Percentiles rank a stretch among this genome's conserved stretches.
phyloP scores from a whole-genome alignment of 352 stramenopile genomes.

The Phytophthora capsici region DNA sequence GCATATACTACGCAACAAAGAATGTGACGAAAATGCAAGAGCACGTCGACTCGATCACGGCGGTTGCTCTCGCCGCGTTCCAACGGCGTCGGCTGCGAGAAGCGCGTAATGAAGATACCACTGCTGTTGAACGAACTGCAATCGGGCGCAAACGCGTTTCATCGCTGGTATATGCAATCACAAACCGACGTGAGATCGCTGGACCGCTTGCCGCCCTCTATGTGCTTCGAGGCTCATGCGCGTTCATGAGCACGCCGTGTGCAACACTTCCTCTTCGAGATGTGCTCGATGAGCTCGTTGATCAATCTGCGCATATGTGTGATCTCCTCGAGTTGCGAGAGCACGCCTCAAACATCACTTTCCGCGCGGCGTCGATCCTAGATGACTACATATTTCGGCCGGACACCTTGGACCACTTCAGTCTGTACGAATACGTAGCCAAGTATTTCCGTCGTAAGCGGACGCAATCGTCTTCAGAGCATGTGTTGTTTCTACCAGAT shows the following conservation, averaged over 20 bases:
- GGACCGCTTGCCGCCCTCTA: background rate
- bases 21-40: conserved; percentile 1
- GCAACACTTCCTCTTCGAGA: background rate
- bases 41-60: background rate
- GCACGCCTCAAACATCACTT: background rate
- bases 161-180: too few species aligned
- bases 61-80: background rate
- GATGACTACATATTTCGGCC: conserved; percentile 10
- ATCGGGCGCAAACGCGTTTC: background rate
- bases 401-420: background rate
- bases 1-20: background rate
- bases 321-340: background rate
- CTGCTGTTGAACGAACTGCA: background rate
- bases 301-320: background rate
- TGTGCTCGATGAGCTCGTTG: background rate
- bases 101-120: too few species aligned
- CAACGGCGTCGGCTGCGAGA: background rate
- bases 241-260: background rate
- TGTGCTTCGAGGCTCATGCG: background rate
- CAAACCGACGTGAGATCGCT: too few species aligned
- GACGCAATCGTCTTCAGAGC: background rate
- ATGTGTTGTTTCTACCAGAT: background rate
- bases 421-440: background rate
- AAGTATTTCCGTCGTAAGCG: too few species aligned
- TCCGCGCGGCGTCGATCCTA: background rate